Percentiles rank a stretch among this genome's conserved stretches.
Conservation (phyloP, 75 land plant genomes). For the Pinus tabuliformis region DNA sequence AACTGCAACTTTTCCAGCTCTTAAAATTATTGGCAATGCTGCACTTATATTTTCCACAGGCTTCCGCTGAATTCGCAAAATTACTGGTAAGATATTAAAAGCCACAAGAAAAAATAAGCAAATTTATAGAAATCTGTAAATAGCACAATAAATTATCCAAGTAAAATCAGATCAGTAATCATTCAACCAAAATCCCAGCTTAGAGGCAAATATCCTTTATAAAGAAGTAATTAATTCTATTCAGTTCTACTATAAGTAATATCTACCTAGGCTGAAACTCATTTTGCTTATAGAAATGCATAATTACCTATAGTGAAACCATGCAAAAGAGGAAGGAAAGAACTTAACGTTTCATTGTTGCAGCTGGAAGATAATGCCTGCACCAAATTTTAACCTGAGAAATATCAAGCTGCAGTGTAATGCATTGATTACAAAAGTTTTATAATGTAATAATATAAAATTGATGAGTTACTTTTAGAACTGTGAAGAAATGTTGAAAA, state of each 20-base stretch:
- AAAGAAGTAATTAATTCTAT: no score
- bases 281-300: neutral
- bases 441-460: neutral
- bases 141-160: neutral
- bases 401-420: neutral
- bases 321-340: slow-evolving; percentile 2
- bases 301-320: slow-evolving; percentile 9
- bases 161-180: neutral
- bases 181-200: neutral
- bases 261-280: neutral
- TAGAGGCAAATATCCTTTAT: neutral
- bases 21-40: slow-evolving; percentile 49
- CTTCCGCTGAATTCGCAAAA: slow-evolving; percentile 46
- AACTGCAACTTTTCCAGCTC: slow-evolving; percentile 23
- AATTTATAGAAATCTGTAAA: neutral
- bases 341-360: neutral
- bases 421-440: neutral
- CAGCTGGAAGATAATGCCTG: slow-evolving; percentile 2
- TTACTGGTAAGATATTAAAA: slow-evolving; percentile 34
- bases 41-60: slow-evolving; percentile 57
- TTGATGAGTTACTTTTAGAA: neutral
- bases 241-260: neutral
- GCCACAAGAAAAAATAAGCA: neutral
- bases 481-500: neutral
- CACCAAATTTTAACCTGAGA: neutral